Evolutionary conservation across 2,329 filamentous ascomycete species (phyloP).

Genomic region (Ilyonectria destructans): DNA sequence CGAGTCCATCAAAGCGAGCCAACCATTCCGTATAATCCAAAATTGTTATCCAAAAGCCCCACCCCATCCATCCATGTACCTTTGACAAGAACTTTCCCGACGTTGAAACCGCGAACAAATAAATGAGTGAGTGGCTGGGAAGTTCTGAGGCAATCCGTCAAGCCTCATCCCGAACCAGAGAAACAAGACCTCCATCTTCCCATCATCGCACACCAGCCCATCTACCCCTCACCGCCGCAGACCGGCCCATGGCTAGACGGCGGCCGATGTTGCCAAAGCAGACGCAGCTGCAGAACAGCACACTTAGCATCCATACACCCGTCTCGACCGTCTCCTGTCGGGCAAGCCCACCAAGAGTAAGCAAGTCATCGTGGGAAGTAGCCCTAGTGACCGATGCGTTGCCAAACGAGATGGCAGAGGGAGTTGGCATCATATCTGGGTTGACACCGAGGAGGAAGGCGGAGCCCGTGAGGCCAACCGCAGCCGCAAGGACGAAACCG

Average conservation of each 20-base stretch:
- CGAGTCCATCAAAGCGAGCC: not conserved
- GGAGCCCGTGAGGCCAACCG: constrained; percentile 83
- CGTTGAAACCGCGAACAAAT: not conserved
- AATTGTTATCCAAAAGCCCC: constrained; percentile 11
- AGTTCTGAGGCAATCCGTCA: not conserved
- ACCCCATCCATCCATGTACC: constrained; percentile 14
- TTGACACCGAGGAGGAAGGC: constrained; percentile 81
- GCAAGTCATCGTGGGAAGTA: constrained; percentile 33
- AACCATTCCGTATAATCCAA: constrained; percentile 13
- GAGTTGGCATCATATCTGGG: constrained; percentile 83
- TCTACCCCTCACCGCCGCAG: constrained; percentile 60
- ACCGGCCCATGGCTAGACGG: constrained; percentile 74
- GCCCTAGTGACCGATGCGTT: constrained; percentile 38
- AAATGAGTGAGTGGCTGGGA: not conserved
- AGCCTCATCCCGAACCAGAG: not conserved
- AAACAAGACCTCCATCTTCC: not conserved
- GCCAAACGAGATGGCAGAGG: constrained; percentile 60
- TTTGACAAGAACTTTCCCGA: not conserved
- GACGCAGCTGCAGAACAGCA: constrained; percentile 94
- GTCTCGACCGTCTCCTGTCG: constrained; percentile 78
- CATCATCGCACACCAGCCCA: constrained; percentile 62
- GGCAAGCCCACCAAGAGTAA: constrained; percentile 66
- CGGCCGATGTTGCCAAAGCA: constrained; percentile 98
- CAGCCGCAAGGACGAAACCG: constrained; percentile 84
- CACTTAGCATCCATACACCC: constrained; percentile 91